A percentile compares a stretch with the other conserved stretches of the same genome.
Conservation (phyloP, 2,329 filamentous ascomycete species). For the Dothideomycetes sp. region DNA sequence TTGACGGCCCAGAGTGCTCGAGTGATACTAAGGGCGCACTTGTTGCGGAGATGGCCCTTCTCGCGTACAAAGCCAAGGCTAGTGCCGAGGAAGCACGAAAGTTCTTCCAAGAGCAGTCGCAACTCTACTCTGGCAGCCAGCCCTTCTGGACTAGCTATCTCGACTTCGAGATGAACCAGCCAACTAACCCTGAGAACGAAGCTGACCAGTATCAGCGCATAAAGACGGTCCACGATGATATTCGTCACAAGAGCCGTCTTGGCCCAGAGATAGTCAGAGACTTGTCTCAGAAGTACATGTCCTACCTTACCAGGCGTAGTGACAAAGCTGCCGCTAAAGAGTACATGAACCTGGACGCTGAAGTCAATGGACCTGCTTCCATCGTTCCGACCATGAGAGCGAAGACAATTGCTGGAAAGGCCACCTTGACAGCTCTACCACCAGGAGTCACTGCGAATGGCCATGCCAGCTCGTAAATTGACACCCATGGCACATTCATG, state of each 20-base stretch:
- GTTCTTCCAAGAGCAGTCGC: constrained; percentile 70
- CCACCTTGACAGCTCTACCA: background rate
- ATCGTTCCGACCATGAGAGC: constrained; percentile 4
- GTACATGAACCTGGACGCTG: constrained; percentile 70
- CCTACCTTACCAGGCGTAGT: constrained; percentile 73
- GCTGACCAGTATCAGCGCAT: constrained; percentile 59
- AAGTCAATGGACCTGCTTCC: constrained; percentile 62
- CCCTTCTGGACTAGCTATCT: constrained; percentile 88
- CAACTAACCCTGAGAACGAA: constrained; percentile 55
- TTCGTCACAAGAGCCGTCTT: constrained; percentile 63
- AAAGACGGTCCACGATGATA: constrained; percentile 66
- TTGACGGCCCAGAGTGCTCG: constrained; percentile 61
- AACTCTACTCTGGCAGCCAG: constrained; percentile 74
- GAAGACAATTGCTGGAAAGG: no score
- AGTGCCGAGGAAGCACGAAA: constrained; percentile 69
- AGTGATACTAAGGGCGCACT: constrained; percentile 75
- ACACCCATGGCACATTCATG: no score
- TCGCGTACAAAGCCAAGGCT: constrained; percentile 82
- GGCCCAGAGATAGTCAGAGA: constrained; percentile 58
- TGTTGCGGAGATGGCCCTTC: constrained; percentile 75
- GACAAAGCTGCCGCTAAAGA: constrained; percentile 76
- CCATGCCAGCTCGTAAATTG: no score
- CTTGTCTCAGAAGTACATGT: constrained; percentile 67
- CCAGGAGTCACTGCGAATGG: background rate
- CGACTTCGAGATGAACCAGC: constrained; percentile 78